A percentile compares a stretch with the other conserved stretches of the same genome.
phyloP scores from a whole-genome alignment of 2,329 filamentous ascomycete genomes.

The Aaosphaeria arxii region DNA sequence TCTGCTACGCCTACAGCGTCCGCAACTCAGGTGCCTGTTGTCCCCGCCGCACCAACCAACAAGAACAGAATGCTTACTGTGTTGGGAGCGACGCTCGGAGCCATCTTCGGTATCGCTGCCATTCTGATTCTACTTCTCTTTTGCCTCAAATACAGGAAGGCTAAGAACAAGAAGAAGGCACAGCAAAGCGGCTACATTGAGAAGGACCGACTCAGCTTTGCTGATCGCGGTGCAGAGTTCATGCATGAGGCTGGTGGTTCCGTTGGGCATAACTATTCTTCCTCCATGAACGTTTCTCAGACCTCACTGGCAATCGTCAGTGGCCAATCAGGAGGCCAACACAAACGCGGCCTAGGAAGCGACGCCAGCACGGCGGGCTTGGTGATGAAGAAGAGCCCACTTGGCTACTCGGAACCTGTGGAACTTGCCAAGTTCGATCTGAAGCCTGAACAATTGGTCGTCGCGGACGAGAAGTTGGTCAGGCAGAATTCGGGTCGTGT shows the following conservation, averaged over 20 bases:
- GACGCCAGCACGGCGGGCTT: constrained; percentile 59
- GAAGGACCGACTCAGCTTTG: constrained; percentile 48
- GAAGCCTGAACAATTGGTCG: constrained; percentile 23
- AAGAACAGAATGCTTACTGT: constrained; percentile 57
- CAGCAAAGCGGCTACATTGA: constrained; percentile 55
- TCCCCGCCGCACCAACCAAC: constrained; percentile 29
- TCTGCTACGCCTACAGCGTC: constrained; percentile 29
- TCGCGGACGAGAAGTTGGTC: constrained; percentile 21
- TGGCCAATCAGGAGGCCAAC: constrained; percentile 53
- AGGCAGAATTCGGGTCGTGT: constrained; percentile 36
- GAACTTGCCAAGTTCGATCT: constrained; percentile 47
- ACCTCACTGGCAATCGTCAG: constrained; percentile 48
- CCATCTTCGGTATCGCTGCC: constrained; percentile 70
- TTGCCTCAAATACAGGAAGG: constrained; percentile 60
- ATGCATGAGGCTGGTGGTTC: constrained; percentile 51
- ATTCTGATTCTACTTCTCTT: constrained; percentile 72
- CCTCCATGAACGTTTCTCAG: constrained; percentile 32
- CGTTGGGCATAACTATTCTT: constrained; percentile 26
- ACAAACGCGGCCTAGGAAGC: constrained; percentile 51
- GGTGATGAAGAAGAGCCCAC: constrained; percentile 52
- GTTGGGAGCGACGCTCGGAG: constrained; percentile 77
- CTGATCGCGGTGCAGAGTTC: constrained; percentile 50
- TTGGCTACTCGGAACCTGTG: constrained; percentile 40
- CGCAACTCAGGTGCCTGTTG: constrained; percentile 34
- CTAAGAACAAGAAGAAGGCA: constrained; percentile 56